Evolutionary conservation across 306 rosid species (phyloP), one percentile per base, ranked within the genome.

Genomic region (Aeschynomene evenia): DNA sequence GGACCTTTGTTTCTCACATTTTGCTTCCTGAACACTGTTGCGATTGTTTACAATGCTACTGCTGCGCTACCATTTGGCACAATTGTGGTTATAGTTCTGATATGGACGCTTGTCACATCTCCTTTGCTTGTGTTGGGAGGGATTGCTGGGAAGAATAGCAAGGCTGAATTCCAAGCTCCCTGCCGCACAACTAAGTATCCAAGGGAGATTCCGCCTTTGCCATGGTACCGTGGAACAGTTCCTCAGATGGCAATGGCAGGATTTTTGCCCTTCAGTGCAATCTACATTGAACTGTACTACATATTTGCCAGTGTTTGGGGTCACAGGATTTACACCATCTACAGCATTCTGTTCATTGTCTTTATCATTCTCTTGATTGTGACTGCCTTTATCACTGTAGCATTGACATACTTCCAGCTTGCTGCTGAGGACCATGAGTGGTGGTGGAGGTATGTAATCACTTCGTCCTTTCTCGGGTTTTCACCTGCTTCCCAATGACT

Each of bases 181-280:
- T 58, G 71, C 51, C 84, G 82, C 67, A 76, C 86, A 6, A 81
- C 82, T 34, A 85, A 85, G 66, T 79, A 79, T 69, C 89, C 89
- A 53, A 72, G 86, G 53, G 86, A 81, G 77, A 81, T 85, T 46
- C 89, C 87, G 0, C 85, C 86, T 71, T 48, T 85, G 78, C 84
- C 89, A 0, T 85, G 84, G 80, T 79, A 85, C 49, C 76, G 82
- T 1, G 75, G 78, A 23, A 11, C 86, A 33, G 2, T 79, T 79
- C 81, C 85, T n/a, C 85, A 81, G 67, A 79, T 84, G 85, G 88
- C 82, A 2, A 68, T 81, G 85, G 85, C 88, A 12, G 88, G 88
- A 59, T 74, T 78, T 78, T 67, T 84, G 65, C 88, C 88, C 57
- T 84, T 81, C 78, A 72, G 84, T 68, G 88, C 83, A 10, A 81